phyloP scores from a whole-genome alignment of 495 filamentous ascomycete species.

The Aspergillus homomorphus region DNA sequence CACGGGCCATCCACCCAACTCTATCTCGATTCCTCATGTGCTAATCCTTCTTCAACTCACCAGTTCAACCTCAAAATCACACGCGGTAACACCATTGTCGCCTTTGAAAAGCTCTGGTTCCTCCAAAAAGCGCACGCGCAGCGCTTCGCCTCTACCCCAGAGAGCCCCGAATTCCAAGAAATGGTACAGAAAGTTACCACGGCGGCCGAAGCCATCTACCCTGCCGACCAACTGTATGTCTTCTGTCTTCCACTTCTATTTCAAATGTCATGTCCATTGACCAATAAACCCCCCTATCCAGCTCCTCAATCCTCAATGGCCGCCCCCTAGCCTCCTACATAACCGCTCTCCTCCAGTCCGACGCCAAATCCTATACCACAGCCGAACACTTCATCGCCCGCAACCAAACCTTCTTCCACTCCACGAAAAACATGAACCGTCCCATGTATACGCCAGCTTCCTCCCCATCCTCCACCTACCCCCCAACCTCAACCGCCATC shows the following conservation, averaged over 20 bases:
- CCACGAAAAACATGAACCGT: conserved; percentile 37
- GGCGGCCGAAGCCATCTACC: conserved; percentile 30
- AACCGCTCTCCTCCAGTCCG: conserved; percentile 51
- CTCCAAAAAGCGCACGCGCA: conserved; percentile 72
- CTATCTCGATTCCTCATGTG: too few species aligned
- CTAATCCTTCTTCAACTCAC: too few species aligned
- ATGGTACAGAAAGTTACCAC: conserved; percentile 43
- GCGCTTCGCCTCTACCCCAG: conserved; percentile 31
- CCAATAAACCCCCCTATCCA: too few species aligned
- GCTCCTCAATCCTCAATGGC: conserved; percentile 30
- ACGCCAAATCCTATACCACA: conserved; percentile 60
- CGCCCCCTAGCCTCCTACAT: conserved; percentile 39
- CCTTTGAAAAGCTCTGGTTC: conserved; percentile 74
- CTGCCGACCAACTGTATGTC: conserved; percentile 31
- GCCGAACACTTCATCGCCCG: conserved; percentile 55
- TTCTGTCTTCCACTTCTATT: background rate
- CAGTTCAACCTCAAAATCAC: conserved; percentile 83
- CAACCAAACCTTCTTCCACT: conserved; percentile 60
- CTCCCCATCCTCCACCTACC: conserved; percentile 10
- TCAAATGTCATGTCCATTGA: conserved; percentile 2
- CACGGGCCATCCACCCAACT: too few species aligned
- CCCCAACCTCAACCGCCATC: conserved; percentile 16
- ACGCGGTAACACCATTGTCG: conserved; percentile 81
- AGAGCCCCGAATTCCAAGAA: conserved; percentile 41
- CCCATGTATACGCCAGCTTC: conserved; percentile 27